A percentile compares a stretch with the other conserved stretches of the same genome.
phyloP scores from a whole-genome alignment of 2,329 filamentous ascomycete genomes.

The Immersiporthe knoxdaviesiana region DNA sequence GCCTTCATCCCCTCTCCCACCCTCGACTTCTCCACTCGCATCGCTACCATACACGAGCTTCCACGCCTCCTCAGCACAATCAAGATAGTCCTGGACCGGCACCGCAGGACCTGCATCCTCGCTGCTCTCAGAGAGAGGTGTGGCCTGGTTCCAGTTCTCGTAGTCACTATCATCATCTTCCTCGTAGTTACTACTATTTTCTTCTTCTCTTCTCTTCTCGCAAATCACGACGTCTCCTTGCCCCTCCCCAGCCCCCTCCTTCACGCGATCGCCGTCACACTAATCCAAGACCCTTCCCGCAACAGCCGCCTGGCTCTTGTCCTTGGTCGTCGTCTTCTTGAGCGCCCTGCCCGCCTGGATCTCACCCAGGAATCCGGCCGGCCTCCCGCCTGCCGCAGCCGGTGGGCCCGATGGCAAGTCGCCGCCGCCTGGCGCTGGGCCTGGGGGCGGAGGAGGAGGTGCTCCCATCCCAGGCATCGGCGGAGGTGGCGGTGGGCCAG shows the following conservation, averaged over 20 bases:
- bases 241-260: background rate
- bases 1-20: too few relatives aligned
- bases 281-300: conserved; percentile 75
- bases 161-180: background rate
- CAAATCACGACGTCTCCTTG: background rate
- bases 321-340: conserved; percentile 88
- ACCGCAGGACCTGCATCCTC: background rate
- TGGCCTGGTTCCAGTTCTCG: conserved; percentile 3
- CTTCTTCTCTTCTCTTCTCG: background rate
- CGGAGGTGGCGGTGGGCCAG: conserved; percentile 43
- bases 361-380: conserved; percentile 72
- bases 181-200: background rate
- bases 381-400: conserved; percentile 48
- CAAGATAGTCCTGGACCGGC: conserved; percentile 19
- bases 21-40: background rate
- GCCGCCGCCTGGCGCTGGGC: conserved; percentile 22
- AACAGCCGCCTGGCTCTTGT: conserved; percentile 72
- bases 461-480: conserved; percentile 45
- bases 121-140: background rate
- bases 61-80: conserved; percentile 21
- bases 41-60: background rate
- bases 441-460: conserved; percentile 43
- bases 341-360: conserved; percentile 80
- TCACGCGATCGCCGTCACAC: conserved; percentile 10
- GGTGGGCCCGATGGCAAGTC: conserved; percentile 39